These are phyloP conservation scores for Solanum rostratum DNA, from an alignment of 257 asterid species.

Conservation along the genomic window DNA sequence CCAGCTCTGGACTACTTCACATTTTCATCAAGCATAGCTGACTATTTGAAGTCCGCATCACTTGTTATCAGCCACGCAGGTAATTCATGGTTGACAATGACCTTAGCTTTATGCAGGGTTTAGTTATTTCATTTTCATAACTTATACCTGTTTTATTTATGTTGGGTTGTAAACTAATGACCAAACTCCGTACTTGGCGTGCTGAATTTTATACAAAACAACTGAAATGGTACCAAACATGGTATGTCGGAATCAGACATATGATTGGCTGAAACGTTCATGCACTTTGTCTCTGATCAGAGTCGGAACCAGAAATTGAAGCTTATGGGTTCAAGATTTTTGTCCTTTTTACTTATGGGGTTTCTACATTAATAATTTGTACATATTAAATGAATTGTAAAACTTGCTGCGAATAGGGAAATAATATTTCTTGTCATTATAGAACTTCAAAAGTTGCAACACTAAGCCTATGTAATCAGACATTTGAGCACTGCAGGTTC, in stretches of 20 bases:
- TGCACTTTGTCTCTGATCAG: not conserved
- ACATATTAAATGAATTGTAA: not conserved
- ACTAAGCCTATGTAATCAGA: not conserved
- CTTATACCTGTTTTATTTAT: not conserved
- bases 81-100: slow-evolving; percentile 1
- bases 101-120: not conserved
- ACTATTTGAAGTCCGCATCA: slow-evolving; percentile 66
- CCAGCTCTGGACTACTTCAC: slow-evolving; percentile 63
- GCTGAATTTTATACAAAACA: not conserved
- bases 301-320: not conserved
- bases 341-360: not conserved
- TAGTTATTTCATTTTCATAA: not conserved
- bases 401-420: not conserved
- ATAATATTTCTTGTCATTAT: not conserved
- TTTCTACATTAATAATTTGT: not conserved
- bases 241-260: not conserved
- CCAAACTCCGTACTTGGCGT: not conserved
- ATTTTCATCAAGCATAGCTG: slow-evolving; percentile 89
- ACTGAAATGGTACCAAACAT: not conserved
- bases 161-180: not conserved
- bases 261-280: not conserved
- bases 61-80: slow-evolving; percentile 97
- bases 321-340: not conserved
- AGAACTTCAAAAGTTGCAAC: not conserved
- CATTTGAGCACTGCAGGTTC: slow-evolving; percentile 46